Evolutionary conservation across 148 eudicot genomes (phyloP), one percentile per base, ranked within the genome.

Genomic region (Heliamphora exappendiculata): DNA sequence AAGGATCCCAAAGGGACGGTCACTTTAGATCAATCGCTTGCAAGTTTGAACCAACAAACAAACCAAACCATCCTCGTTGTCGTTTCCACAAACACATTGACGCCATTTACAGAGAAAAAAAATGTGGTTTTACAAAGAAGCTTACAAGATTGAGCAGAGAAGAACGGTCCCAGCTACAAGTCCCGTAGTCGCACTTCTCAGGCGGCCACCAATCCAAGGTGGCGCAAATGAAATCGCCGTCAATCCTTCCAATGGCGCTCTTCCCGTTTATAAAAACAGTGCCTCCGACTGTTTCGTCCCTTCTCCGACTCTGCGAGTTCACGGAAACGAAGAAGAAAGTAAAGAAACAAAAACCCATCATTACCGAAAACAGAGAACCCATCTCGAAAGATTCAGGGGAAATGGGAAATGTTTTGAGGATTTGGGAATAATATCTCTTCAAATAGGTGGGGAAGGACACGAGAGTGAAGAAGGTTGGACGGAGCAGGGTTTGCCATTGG

Each of bases 171-270:
- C 98, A 94, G 73, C 87, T 75, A 72, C 98, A 94, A 82, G 90
- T 88, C 10, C 96, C 96, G 88, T 94, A 94, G 69, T 94, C 97
- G 87, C 98, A 94, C 78, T 92, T 94, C 78, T 92, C 86, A 87
- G 93, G 92, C 51, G 98, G 98, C 98, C 98, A 94, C 98, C 97
- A 94, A 85, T 94, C 98, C 85, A 94, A 74, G 7, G 97, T 94
- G 2, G 98, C 97, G 84, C 98, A 92, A 2, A 94, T 83, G 75
- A 85, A 94, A 86, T 90, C 88, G 49, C 77, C 80, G 67, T 94
- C 96, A 55, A 67, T 92, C 64, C 71, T 75, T 64, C 84, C 98
- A 86, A 92, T 88, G 55, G 82, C 70, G 66, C 39, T 69, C 45
- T 73, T 81, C 34, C 91, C 93, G 79, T 90, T 87, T 72, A 94